A percentile compares a stretch with the other conserved stretches of the same genome.
Conservation (phyloP, 108 stramenopile species). For the Cylindrotheca closterium region DNA sequence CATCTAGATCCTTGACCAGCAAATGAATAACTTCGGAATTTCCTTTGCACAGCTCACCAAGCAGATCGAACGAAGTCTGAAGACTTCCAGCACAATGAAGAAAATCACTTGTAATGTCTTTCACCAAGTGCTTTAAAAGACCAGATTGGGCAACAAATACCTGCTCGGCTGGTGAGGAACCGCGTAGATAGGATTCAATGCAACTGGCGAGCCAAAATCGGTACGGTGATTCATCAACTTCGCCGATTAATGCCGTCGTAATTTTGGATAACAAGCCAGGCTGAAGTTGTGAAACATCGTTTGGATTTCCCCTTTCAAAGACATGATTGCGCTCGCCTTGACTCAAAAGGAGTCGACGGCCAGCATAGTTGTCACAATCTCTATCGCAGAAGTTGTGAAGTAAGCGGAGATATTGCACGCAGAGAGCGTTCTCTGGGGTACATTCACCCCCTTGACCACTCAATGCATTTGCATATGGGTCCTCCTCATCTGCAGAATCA, state of each 20-base stretch:
- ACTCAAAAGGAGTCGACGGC: conserved; percentile 44
- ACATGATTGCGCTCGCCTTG: conserved; percentile 32
- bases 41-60: conserved; percentile 87
- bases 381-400: conserved; percentile 90
- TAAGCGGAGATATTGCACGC: conserved; percentile 85
- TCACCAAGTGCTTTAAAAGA: conserved; percentile 57
- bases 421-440: conserved; percentile 81
- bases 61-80: conserved; percentile 88
- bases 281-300: conserved; percentile 15
- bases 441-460: conserved; percentile 84
- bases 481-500: conserved; percentile 8
- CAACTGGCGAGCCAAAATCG: conserved; percentile 90
- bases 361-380: conserved; percentile 70
- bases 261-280: conserved; percentile 75
- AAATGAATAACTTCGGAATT: conserved; percentile 46
- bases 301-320: conserved; percentile 10
- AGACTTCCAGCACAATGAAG: conserved; percentile 73
- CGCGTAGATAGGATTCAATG: conserved; percentile 84
- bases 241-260: conserved; percentile 56
- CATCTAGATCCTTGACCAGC: conserved; percentile 45
- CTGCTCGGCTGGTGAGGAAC: conserved; percentile 67
- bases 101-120: conserved; percentile 49
- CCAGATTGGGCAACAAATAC: conserved; percentile 57
- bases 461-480: conserved; percentile 23
- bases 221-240: conserved; percentile 78